phyloP scores from a whole-genome alignment of 306 rosid genomes.

The Aeschynomene evenia region DNA sequence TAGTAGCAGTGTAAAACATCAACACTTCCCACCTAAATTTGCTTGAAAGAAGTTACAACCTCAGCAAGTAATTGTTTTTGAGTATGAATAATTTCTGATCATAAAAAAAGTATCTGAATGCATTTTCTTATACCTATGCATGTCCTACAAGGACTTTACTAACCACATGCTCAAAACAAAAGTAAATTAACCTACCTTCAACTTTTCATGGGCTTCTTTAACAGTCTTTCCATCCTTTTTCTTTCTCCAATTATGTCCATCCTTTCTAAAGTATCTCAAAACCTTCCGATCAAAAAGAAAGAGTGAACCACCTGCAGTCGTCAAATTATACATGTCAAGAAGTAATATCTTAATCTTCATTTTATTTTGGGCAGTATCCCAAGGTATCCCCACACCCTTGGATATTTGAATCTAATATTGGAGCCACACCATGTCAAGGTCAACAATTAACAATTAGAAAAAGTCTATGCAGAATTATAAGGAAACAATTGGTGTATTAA shows the following conservation, averaged over 20 bases:
- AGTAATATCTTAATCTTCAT: constrained; percentile 5
- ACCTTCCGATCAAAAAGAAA: constrained; percentile 86
- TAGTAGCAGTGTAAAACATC: constrained; percentile 88
- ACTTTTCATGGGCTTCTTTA: constrained; percentile 90
- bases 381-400: background rate
- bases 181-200: constrained; percentile 57
- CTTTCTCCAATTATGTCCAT: constrained; percentile 93
- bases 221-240: constrained; percentile 90
- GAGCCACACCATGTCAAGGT: background rate
- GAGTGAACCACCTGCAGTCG: constrained; percentile 78
- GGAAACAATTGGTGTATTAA: background rate
- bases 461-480: constrained; percentile 1
- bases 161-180: constrained; percentile 22
- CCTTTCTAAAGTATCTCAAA: constrained; percentile 88
- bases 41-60: constrained; percentile 38
- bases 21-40: constrained; percentile 79
- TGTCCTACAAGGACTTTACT: background rate
- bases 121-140: background rate
- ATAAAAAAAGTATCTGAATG: background rate
- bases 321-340: constrained; percentile 35
- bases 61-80: constrained; percentile 18
- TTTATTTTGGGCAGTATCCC: background rate
- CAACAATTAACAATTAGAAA: background rate
- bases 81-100: background rate
- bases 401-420: no score